Evolutionary conservation across 2,329 filamentous ascomycete species (phyloP).

Genomic region (Nigrospora osmanthi): DNA sequence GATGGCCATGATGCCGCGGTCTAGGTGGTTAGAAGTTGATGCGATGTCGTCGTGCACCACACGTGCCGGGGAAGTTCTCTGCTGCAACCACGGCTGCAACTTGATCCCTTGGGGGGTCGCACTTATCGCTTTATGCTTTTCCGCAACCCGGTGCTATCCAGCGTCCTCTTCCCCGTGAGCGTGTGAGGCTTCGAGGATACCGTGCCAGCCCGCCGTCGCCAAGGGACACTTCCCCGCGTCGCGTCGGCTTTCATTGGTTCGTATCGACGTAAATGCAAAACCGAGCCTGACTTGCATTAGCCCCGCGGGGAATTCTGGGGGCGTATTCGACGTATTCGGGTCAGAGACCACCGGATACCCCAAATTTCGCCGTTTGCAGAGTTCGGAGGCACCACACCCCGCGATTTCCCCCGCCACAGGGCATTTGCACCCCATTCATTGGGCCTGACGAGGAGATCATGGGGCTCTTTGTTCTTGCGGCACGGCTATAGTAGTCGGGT

Average conservation of each 20-base stretch:
- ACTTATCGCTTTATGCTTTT: not conserved
- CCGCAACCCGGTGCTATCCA: too few species aligned
- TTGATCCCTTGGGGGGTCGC: not conserved
- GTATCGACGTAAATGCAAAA: not conserved
- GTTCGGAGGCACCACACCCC: not conserved
- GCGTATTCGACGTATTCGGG: not conserved
- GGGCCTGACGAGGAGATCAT: not conserved
- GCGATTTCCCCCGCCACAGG: not conserved
- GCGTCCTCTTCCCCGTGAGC: not conserved
- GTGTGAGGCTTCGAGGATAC: not conserved
- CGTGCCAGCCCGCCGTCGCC: not conserved
- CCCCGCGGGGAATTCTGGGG: not conserved
- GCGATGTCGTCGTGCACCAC: not conserved
- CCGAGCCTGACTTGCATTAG: not conserved
- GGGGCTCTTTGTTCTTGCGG: not conserved
- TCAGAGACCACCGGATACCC: not conserved
- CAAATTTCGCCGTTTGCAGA: not conserved
- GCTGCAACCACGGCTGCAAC: too few species aligned
- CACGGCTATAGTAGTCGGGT: not conserved
- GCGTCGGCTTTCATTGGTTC: not conserved
- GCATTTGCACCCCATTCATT: not conserved
- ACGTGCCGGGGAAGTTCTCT: too few species aligned
- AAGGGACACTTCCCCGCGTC: not conserved
- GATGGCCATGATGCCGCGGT: slow-evolving; percentile 18
- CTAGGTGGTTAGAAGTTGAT: too few species aligned